These are phyloP conservation scores for Cadophora luteo-olivacea DNA, from an alignment of 2,329 filamentous ascomycete genomes.

Conservation along the genomic window DNA sequence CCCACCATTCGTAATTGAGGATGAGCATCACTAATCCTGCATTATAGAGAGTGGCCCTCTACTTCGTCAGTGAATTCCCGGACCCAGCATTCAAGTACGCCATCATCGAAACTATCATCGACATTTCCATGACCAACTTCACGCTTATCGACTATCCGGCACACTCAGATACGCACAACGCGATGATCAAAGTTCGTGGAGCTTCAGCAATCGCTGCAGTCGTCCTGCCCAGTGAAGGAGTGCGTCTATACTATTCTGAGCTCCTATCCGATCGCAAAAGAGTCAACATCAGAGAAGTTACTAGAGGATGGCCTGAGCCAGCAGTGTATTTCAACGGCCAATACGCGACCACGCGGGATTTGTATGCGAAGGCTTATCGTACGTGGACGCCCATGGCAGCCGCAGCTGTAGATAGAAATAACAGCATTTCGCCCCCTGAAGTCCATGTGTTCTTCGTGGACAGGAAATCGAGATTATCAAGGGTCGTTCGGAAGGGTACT, in stretches of 20 bases:
- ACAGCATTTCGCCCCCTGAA: neutral
- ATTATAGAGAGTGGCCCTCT: neutral
- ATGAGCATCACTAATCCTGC: neutral
- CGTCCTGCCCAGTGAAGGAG: neutral
- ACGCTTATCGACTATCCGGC: neutral
- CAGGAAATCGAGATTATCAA: neutral
- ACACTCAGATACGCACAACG: neutral
- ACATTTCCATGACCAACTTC: neutral
- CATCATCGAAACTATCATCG: slow-evolving; percentile 4
- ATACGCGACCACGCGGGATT: neutral
- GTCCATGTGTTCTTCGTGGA: slow-evolving; percentile 2
- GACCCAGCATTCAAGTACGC: neutral
- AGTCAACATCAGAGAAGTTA: neutral
- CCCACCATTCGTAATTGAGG: neutral
- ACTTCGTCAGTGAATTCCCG: neutral
- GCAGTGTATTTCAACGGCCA: neutral
- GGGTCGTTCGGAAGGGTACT: neutral
- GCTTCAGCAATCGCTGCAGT: neutral
- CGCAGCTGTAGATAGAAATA: slow-evolving; percentile 2
- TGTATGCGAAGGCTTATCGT: neutral
- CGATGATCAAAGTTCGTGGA: neutral
- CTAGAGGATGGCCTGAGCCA: neutral
- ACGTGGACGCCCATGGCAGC: neutral
- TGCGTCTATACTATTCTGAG: neutral
- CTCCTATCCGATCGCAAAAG: neutral